Percentiles rank a stretch among this genome's conserved stretches.
Evolutionary conservation across 257 asterid genomes (phyloP).

Genomic region (Prunella vulgaris): DNA sequence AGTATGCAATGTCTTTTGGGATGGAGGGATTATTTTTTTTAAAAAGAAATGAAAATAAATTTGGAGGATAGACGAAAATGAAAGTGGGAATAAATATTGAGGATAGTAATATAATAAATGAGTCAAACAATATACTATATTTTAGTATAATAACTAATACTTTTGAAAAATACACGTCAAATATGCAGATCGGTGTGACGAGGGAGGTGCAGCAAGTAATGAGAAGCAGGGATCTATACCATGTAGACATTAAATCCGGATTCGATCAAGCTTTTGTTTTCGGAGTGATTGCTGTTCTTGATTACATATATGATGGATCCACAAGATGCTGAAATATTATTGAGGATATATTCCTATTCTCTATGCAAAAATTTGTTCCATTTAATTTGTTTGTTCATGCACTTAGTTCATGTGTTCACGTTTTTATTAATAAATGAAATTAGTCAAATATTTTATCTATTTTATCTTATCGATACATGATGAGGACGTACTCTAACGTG

Average conservation of each 20-base stretch:
- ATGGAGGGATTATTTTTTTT: no score
- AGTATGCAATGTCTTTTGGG: no score
- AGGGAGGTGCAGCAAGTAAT: slow-evolving; percentile 43
- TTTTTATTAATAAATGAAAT: background rate
- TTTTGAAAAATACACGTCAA: no score
- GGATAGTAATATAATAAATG: no score
- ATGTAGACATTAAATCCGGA: slow-evolving; percentile 64
- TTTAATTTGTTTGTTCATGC: background rate
- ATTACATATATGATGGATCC: slow-evolving; percentile 80
- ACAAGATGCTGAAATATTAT: slow-evolving; percentile 45
- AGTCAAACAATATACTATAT: no score
- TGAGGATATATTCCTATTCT: background rate
- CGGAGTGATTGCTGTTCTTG: slow-evolving; percentile 85
- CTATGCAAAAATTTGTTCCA: background rate
- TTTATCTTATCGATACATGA: no score
- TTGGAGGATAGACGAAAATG: no score
- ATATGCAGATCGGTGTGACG: slow-evolving; percentile 52
- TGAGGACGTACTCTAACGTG: no score
- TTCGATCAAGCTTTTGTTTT: slow-evolving; percentile 80
- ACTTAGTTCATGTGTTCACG: background rate
- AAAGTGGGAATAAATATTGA: no score
- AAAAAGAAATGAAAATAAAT: no score
- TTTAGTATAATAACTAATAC: no score
- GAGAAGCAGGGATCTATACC: slow-evolving; percentile 57
- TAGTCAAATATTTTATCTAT: no score